phyloP scores from a whole-genome alignment of 495 filamentous ascomycete species.

The Pseudoneurospora amorphoporcata region DNA sequence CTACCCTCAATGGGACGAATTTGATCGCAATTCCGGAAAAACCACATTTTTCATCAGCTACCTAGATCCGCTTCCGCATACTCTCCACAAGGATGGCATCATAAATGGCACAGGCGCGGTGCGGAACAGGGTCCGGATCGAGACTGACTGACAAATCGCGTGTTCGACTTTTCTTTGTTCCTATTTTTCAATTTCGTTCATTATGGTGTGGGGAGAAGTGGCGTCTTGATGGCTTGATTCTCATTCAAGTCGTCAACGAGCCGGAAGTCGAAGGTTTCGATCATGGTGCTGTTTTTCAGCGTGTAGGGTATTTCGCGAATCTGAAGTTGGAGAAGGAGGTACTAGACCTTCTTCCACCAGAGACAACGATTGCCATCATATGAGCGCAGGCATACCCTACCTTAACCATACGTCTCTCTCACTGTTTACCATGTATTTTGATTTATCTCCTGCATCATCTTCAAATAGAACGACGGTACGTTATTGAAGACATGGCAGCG shows the following conservation, averaged over 20 bases:
- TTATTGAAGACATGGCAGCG: too few species aligned
- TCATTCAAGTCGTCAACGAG: not conserved
- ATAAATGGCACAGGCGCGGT: not conserved
- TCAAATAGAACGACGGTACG: too few species aligned
- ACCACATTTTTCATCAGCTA: not conserved
- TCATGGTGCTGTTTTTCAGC: not conserved
- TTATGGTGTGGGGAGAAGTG: too few species aligned
- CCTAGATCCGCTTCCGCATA: not conserved
- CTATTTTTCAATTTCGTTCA: not conserved
- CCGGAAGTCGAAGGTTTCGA: not conserved
- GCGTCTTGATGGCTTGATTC: not conserved
- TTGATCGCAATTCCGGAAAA: not conserved
- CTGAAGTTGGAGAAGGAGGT: not conserved
- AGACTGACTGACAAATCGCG: not conserved
- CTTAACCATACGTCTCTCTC: too few species aligned
- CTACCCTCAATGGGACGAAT: too few species aligned
- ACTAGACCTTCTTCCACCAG: not conserved
- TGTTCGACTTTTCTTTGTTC: not conserved
- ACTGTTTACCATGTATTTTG: too few species aligned
- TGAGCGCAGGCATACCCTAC: not conserved
- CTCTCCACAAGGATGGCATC: not conserved
- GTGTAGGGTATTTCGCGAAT: not conserved
- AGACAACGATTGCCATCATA: not conserved
- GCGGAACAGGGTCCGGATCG: not conserved
- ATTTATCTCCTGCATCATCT: too few species aligned